These are phyloP conservation scores for Nakazawaea peltata DNA, from an alignment of 805 yeast genomes.

Conservation along the genomic window DNA sequence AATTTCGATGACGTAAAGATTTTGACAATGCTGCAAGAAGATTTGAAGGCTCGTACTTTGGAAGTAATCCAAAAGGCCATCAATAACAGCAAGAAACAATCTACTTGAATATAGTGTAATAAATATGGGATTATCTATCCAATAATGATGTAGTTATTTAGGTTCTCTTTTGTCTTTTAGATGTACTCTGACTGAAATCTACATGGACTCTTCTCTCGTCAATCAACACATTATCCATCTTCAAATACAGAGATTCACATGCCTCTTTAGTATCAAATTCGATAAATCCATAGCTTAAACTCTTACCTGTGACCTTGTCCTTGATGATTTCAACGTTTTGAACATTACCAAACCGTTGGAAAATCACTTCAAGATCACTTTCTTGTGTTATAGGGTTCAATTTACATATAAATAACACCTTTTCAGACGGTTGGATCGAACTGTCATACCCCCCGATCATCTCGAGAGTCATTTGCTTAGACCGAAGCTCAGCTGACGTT, in stretches of 20 bases:
- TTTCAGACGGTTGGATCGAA: slow-evolving; percentile 51
- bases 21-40: slow-evolving; percentile 26
- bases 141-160: background rate
- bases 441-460: slow-evolving; percentile 55
- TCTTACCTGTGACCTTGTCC: slow-evolving; percentile 38
- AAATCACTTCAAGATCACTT: slow-evolving; percentile 46
- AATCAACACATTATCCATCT: slow-evolving; percentile 53
- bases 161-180: slow-evolving; percentile 8
- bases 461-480: slow-evolving; percentile 56
- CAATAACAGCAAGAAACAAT: slow-evolving; percentile 12
- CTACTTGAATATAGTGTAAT: too few relatives aligned
- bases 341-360: slow-evolving; percentile 54
- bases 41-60: slow-evolving; percentile 21
- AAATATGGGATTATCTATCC: background rate
- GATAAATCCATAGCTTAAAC: slow-evolving; percentile 56
- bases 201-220: slow-evolving; percentile 60
- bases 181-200: slow-evolving; percentile 62
- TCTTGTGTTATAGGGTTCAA: slow-evolving; percentile 54
- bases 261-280: slow-evolving; percentile 39
- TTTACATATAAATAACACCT: slow-evolving; percentile 54
- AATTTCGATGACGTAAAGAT: slow-evolving; percentile 19
- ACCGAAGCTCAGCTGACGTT: slow-evolving; percentile 25
- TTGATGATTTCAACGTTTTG: slow-evolving; percentile 41
- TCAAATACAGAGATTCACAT: slow-evolving; percentile 56
- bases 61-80: slow-evolving; percentile 21